These are phyloP conservation scores for Fusarium sublunatum DNA, from an alignment of 2,329 filamentous ascomycete species.

Conservation along the genomic window DNA sequence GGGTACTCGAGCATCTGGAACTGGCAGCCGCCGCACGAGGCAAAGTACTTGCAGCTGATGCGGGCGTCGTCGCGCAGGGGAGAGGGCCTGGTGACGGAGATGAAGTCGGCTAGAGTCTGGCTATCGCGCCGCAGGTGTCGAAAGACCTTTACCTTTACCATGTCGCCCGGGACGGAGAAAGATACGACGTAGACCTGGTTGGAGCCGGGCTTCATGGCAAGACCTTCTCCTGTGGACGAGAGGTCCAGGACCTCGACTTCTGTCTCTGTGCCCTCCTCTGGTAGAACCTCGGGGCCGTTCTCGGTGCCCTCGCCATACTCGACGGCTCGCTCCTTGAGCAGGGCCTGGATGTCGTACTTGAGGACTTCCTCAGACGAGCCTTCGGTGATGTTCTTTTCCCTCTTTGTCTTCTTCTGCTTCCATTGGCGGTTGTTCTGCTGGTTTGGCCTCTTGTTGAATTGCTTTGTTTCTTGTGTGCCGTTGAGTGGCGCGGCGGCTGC, in stretches of 20 bases:
- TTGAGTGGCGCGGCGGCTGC: slow-evolving; percentile 31
- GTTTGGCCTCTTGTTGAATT: slow-evolving; percentile 44
- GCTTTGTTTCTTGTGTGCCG: slow-evolving; percentile 28
- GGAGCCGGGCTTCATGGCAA: slow-evolving; percentile 77
- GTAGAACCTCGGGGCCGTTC: slow-evolving; percentile 58
- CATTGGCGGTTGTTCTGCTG: slow-evolving; percentile 41
- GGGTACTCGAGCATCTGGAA: slow-evolving; percentile 96
- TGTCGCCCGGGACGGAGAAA: slow-evolving; percentile 88
- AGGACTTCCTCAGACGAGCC: slow-evolving; percentile 76
- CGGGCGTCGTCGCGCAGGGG: slow-evolving; percentile 80
- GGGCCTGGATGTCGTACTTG: slow-evolving; percentile 68
- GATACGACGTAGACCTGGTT: slow-evolving; percentile 83
- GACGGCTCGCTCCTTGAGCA: slow-evolving; percentile 59
- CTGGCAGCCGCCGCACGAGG: slow-evolving; percentile 89
- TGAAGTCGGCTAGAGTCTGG: slow-evolving; percentile 83
- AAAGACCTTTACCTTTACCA: slow-evolving; percentile 80
- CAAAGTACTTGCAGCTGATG: slow-evolving; percentile 87
- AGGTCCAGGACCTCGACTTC: slow-evolving; percentile 84
- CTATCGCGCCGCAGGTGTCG: slow-evolving; percentile 73
- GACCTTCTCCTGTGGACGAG: slow-evolving; percentile 91
- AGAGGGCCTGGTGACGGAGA: slow-evolving; percentile 80
- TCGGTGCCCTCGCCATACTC: slow-evolving; percentile 46
- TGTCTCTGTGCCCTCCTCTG: slow-evolving; percentile 77
- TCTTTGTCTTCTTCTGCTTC: slow-evolving; percentile 66
- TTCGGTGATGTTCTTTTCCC: slow-evolving; percentile 68